These are phyloP conservation scores for Chimonanthus salicifolius DNA, from an alignment of 164 flowering plant species.

Conservation along the genomic window DNA sequence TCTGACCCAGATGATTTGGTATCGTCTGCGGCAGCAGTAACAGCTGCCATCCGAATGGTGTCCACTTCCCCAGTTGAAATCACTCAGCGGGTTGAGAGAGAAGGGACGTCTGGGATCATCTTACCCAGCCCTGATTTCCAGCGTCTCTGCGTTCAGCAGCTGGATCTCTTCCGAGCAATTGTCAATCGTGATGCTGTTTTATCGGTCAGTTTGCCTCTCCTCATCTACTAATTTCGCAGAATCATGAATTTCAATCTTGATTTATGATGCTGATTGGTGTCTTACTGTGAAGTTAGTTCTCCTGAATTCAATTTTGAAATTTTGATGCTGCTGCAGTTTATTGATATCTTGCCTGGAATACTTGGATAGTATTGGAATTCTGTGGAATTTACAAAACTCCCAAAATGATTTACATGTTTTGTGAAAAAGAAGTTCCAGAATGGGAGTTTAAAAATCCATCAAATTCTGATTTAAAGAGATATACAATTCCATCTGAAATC, in stretches of 20 bases:
- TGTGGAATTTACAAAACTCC: not conserved
- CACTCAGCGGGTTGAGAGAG: slow-evolving; percentile 43
- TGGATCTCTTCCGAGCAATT: slow-evolving; percentile 65
- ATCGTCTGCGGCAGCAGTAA: slow-evolving; percentile 66
- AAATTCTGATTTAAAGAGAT: too few relatives aligned
- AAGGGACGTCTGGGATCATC: slow-evolving; percentile 35
- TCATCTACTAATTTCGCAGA: too few relatives aligned
- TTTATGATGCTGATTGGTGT: not conserved
- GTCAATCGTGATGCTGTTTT: slow-evolving; percentile 56
- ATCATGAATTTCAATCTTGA: not conserved
- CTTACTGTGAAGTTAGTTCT: not conserved
- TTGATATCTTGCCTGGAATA: too few relatives aligned
- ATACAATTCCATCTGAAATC: too few relatives aligned
- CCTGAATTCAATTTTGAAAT: too few relatives aligned
- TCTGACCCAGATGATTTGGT: slow-evolving; percentile 20
- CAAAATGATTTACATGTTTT: too few relatives aligned
- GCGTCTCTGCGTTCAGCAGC: slow-evolving; percentile 73
- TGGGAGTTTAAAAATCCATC: too few relatives aligned
- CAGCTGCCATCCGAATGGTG: slow-evolving; percentile 48
- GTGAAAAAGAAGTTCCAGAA: too few relatives aligned
- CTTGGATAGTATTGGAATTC: not conserved
- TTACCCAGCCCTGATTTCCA: slow-evolving; percentile 77
- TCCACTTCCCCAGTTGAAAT: slow-evolving; percentile 71
- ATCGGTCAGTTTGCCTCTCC: slow-evolving; percentile 36
- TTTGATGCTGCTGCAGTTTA: not conserved